Percentiles rank a stretch among this genome's conserved stretches.
These are phyloP conservation scores for Limnomonas spitsbergensis DNA, from an alignment of 139 green algal genomes.

Conservation along the genomic window DNA sequence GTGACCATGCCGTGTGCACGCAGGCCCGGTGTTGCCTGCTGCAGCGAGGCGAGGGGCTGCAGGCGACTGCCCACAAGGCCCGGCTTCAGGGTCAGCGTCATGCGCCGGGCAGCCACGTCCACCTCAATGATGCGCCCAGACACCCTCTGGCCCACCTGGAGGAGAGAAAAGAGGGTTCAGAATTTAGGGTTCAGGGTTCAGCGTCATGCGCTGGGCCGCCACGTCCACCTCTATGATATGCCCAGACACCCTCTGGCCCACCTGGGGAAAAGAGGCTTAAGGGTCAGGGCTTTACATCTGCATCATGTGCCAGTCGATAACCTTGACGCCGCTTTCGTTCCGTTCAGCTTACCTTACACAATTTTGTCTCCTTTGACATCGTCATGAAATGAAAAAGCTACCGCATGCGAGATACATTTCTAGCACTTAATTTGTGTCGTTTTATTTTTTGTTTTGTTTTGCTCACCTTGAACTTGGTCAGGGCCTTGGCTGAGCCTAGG, in stretches of 20 bases:
- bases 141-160: constrained; percentile 65
- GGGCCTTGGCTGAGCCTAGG: constrained; percentile 20
- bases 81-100: constrained; percentile 82
- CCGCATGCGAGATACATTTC: too few relatives aligned
- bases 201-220: constrained; percentile 33
- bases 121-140: constrained; percentile 55
- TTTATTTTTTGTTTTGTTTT: too few relatives aligned
- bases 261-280: constrained; percentile 33
- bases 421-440: too few relatives aligned
- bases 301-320: too few relatives aligned
- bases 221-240: constrained; percentile 64
- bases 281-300: too few relatives aligned
- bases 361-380: too few relatives aligned
- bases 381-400: too few relatives aligned
- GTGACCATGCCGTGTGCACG: constrained; percentile 81
- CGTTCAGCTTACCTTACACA: too few relatives aligned
- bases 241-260: constrained; percentile 55
- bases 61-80: constrained; percentile 75
- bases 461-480: constrained; percentile 47
- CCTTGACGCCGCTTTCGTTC: too few relatives aligned
- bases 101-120: constrained; percentile 36
- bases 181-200: constrained; percentile 77
- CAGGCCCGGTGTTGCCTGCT: constrained; percentile 58
- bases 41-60: constrained; percentile 41
- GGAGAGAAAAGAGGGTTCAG: neutral